Percentiles rank a stretch among this genome's conserved stretches.
Conservation (phyloP, 2,329 filamentous ascomycete species). For the Pleoardoris graminearum region DNA sequence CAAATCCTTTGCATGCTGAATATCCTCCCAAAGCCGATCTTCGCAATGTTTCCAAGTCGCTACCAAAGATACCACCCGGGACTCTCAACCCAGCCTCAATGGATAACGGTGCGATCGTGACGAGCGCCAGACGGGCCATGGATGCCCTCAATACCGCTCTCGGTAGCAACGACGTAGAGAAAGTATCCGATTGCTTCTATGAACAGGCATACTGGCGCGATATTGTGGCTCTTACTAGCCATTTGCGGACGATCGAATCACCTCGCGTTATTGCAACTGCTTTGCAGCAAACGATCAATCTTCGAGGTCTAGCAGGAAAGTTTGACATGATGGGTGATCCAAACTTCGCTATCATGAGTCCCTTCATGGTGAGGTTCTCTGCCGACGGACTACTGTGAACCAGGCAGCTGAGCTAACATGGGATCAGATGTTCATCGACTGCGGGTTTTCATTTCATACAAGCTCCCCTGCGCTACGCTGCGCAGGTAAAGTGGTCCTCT, state of each 20-base stretch:
- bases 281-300: not conserved
- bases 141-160: not conserved
- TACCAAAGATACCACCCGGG: not conserved
- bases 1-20: not conserved
- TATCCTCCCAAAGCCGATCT: not conserved
- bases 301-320: not conserved
- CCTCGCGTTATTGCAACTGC: not conserved
- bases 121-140: not conserved
- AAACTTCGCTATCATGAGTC: not conserved
- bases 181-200: not conserved
- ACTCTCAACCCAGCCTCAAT: not conserved
- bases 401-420: not conserved
- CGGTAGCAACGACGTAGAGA: not conserved
- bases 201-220: not conserved
- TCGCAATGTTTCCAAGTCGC: not conserved
- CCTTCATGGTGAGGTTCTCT: not conserved
- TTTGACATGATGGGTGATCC: not conserved
- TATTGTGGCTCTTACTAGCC: not conserved
- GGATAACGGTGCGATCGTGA: not conserved
- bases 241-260: not conserved
- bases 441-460: not conserved
- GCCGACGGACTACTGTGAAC: not conserved
- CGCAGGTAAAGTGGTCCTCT: not conserved
- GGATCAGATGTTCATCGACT: slow-evolving; percentile 1
- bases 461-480: not conserved